Percentiles rank a stretch among this genome's conserved stretches.
These are phyloP conservation scores for Trichoderma oligosporum DNA, from an alignment of 2,329 filamentous ascomycete genomes.

Conservation along the genomic window DNA sequence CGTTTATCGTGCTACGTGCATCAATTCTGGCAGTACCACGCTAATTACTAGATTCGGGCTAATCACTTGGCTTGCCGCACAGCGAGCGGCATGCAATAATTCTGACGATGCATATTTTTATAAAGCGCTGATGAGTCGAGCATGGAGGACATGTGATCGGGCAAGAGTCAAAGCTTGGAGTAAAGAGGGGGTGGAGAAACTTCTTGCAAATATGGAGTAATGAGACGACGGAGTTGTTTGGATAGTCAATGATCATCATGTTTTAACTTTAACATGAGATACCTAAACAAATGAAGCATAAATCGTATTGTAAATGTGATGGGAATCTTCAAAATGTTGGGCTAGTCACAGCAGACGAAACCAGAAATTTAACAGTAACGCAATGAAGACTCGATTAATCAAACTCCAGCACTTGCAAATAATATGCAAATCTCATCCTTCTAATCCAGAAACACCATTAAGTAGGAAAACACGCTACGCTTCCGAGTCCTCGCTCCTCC, in stretches of 20 bases:
- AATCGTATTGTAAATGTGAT: no score
- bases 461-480: background rate
- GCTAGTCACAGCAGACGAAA: no score
- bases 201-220: slow-evolving; percentile 25
- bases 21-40: slow-evolving; percentile 73
- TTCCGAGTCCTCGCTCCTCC: background rate
- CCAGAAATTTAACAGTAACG: background rate
- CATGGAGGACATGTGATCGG: slow-evolving; percentile 64
- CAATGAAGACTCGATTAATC: background rate
- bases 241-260: no score
- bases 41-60: slow-evolving; percentile 72
- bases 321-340: no score
- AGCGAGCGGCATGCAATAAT: slow-evolving; percentile 43
- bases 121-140: slow-evolving; percentile 51
- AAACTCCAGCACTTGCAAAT: background rate
- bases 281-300: no score
- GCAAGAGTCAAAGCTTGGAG: slow-evolving; percentile 67
- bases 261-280: no score
- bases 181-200: slow-evolving; percentile 41
- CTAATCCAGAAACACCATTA: background rate
- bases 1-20: slow-evolving; percentile 62
- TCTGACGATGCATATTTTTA: slow-evolving; percentile 47
- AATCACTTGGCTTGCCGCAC: slow-evolving; percentile 69
- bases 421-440: background rate
- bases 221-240: no score